Evolutionary conservation across 352 stramenopile species (phyloP), one percentile per base, ranked within the genome.

Genomic region (Phytophthora hybrid): DNA sequence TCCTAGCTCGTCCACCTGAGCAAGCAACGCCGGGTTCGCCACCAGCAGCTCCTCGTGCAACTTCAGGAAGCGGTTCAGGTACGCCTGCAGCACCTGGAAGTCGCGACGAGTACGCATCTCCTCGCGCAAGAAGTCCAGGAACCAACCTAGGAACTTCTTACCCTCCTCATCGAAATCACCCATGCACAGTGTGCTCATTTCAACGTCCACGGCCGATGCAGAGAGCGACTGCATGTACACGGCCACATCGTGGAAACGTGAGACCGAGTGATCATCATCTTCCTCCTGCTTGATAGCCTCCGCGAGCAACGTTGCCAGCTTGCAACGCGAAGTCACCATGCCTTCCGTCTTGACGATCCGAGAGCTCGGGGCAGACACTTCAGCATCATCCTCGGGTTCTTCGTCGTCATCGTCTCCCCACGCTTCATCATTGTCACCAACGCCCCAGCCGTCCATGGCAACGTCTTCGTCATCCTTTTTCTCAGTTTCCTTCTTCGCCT

Each of bases 1-100:
- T 47, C 85, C 83, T 9, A 96, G 66, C 32, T 79, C 71, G 31
- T 91, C 80, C 29, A 93, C 85, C 46, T 84, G 80, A 5, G 70
- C 73, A 10, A 96, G 75, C 62, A 96, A 64, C 21, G 53, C 67
- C 13, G 81, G 52, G 61, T 95, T 77, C 3, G 68, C 69, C 3
- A 94, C 86, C 19, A 96, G 60, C 16, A 95, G 72, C 69, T 94
- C 77, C 52, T 94, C 85, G 68, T 96, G 87, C 34, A 95, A 75
- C 79, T 96, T 95, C 32, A 96, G 73, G 74, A 96, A 95, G 4
- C 88, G 89, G 77, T 96, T 95, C 61, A 96, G 56, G 67, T 96
- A 96, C 14, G 86, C 88, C 64, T 96, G 89, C 9, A 95, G 74
- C 53, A 95, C 85, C 56, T 96, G 85, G 66, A 96, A 95, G 51